Evolutionary conservation across 1,139 yeast species (phyloP).

Genomic region (Debaryomyces fabryi): DNA sequence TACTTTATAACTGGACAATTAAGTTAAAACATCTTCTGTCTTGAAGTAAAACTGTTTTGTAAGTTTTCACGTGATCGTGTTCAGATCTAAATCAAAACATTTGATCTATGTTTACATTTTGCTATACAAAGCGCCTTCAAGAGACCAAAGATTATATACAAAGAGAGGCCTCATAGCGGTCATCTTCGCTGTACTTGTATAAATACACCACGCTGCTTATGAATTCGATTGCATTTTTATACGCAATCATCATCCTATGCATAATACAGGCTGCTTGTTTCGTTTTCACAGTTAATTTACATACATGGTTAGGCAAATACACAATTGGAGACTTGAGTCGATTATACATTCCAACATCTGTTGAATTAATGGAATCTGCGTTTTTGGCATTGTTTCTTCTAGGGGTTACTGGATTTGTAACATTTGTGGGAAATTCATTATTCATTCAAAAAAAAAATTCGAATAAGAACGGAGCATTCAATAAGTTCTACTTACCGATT

Average conservation of each 20-base stretch:
- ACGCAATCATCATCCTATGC: neutral
- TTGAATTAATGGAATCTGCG: neutral
- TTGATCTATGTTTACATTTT: neutral
- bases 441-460: neutral
- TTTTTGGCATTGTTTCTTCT: neutral
- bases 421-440: neutral
- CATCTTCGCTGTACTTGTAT: neutral
- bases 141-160: neutral
- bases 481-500: slow-evolving; percentile 18
- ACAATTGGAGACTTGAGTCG: neutral
- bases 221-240: neutral
- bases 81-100: neutral
- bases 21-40: neutral
- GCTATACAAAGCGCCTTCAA: neutral
- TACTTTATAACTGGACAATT: too few relatives aligned
- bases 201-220: neutral
- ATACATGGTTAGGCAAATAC: slow-evolving; percentile 1
- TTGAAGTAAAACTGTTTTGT: neutral
- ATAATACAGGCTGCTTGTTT: neutral
- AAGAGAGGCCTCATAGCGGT: neutral
- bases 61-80: neutral
- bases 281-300: neutral
- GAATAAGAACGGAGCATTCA: slow-evolving; percentile 7
- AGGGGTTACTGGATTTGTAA: neutral
- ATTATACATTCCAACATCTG: neutral